Conservation (phyloP, 2,329 filamentous ascomycete genomes). For the Fusarium chaquense region DNA sequence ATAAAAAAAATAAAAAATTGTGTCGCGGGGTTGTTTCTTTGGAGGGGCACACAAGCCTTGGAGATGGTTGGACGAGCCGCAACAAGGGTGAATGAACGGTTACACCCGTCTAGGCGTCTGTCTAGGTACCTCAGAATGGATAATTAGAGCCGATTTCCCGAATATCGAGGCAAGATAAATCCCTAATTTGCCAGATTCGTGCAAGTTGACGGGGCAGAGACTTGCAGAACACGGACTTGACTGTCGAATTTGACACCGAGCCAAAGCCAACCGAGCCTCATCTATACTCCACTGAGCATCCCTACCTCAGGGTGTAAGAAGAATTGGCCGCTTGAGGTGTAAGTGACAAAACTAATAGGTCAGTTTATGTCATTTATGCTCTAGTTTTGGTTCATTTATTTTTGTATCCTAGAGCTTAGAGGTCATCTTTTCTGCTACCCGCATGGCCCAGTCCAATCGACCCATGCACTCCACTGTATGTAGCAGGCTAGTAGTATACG, state of each 20-base stretch:
- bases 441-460: constrained; percentile 3
- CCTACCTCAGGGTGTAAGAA: neutral
- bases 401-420: no score
- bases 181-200: constrained; percentile 1
- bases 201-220: constrained; percentile 4
- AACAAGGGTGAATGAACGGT: constrained; percentile 23
- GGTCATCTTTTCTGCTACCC: no score
- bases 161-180: constrained; percentile 2
- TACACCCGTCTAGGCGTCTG: constrained; percentile 7
- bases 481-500: neutral
- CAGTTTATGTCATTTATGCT: no score
- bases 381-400: no score
- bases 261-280: neutral
- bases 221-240: constrained; percentile 8
- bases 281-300: constrained; percentile 18
- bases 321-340: no score
- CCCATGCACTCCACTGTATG: constrained; percentile 6
- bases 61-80: constrained; percentile 4
- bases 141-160: constrained; percentile 13
- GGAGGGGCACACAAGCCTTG: constrained; percentile 33
- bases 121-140: neutral
- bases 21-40: constrained; percentile 29
- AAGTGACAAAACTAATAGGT: no score
- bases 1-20: constrained; percentile 18
- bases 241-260: constrained; percentile 29